Conservation (phyloP, 768 basidiomycete species). For the Gloeopeniophorella convolvens region DNA sequence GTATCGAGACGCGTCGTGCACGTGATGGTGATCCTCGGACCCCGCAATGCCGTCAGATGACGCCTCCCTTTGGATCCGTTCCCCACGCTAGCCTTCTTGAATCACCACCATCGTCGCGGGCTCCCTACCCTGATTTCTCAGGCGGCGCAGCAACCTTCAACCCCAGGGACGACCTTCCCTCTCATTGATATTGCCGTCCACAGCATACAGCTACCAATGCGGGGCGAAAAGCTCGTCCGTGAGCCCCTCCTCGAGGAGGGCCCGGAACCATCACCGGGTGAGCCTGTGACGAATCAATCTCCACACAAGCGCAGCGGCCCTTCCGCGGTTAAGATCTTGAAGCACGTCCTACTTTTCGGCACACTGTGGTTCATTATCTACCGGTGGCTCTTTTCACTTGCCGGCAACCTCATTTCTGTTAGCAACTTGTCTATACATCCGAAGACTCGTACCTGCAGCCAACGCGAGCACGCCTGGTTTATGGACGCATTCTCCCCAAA, state of each 20-base stretch:
- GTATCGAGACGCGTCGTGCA: too few species aligned
- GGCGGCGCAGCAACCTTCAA: too few species aligned
- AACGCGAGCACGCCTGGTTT: slow-evolving; percentile 6
- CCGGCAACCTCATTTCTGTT: background rate
- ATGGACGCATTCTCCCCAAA: slow-evolving; percentile 21
- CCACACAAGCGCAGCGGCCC: background rate
- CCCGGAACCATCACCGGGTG: background rate
- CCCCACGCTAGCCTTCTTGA: too few species aligned
- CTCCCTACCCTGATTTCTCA: too few species aligned
- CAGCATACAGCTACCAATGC: too few species aligned
- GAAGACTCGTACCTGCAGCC: background rate
- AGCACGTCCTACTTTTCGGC: slow-evolving; percentile 6
- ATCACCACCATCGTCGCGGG: too few species aligned
- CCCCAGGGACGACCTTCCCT: too few species aligned
- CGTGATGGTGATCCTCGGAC: too few species aligned
- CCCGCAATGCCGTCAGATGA: too few species aligned
- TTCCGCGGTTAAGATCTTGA: background rate
- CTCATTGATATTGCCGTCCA: too few species aligned
- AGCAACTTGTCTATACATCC: background rate
- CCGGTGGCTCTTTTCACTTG: slow-evolving; percentile 5
- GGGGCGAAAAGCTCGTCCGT: background rate
- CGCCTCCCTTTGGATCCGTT: too few species aligned
- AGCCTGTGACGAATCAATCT: background rate
- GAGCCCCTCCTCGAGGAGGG: background rate
- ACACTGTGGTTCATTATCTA: slow-evolving; percentile 13